These are phyloP conservation scores for Trametes cingulata DNA, from an alignment of 768 basidiomycete species.

Conservation along the genomic window DNA sequence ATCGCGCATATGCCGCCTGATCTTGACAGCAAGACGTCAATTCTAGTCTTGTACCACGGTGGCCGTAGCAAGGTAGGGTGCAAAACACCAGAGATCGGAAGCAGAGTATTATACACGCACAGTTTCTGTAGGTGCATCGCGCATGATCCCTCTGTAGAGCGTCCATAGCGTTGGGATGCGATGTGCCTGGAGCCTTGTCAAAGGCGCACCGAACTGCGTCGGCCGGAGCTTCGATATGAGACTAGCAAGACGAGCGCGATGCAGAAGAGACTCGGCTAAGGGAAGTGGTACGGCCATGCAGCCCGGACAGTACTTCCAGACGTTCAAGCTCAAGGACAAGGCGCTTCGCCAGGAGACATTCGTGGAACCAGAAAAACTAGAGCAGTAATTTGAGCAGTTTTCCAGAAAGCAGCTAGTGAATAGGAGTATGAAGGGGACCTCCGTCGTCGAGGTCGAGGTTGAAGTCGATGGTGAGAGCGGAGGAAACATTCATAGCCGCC, in stretches of 20 bases:
- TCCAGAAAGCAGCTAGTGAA: no score
- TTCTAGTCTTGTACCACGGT: no score
- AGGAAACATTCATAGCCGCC: no score
- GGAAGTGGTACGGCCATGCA: constrained; percentile 15
- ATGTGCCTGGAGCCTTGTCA: constrained; percentile 71
- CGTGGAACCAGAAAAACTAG: neutral
- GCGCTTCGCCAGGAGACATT: neutral
- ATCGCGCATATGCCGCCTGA: constrained; percentile 54
- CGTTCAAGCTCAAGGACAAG: neutral
- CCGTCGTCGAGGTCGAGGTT: no score
- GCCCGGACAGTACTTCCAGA: no score
- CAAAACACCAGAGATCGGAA: neutral
- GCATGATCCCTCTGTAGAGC: constrained; percentile 70
- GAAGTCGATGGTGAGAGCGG: no score
- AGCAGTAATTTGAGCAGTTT: no score
- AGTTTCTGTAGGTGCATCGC: constrained; percentile 52
- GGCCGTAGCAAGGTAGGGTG: no score
- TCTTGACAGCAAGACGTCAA: constrained; percentile 38
- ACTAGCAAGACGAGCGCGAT: constrained; percentile 52
- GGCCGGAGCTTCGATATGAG: constrained; percentile 60
- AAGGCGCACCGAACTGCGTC: constrained; percentile 60
- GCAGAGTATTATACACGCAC: constrained; percentile 38
- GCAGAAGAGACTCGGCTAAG: constrained; percentile 33
- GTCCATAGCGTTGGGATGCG: constrained; percentile 76
- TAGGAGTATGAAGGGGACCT: no score